These are phyloP conservation scores for Sarocladiaceae sp. DNA, from an alignment of 2,329 filamentous ascomycete genomes.

Conservation along the genomic window DNA sequence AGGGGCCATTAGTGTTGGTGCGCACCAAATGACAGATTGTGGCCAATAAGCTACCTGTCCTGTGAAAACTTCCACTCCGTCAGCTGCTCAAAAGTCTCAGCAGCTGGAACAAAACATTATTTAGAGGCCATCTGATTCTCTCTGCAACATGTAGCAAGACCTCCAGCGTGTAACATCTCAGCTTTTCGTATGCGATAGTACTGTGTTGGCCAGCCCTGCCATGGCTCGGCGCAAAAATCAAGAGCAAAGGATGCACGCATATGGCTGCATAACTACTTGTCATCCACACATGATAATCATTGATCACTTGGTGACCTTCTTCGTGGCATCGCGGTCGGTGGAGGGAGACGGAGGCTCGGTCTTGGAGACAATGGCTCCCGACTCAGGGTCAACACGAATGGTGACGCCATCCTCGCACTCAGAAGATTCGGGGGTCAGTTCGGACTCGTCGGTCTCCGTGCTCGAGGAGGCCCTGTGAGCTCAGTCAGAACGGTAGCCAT, in stretches of 20 bases:
- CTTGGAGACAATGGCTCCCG: conserved; percentile 15
- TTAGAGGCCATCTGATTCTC: background rate
- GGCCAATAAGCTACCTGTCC: conserved; percentile 3
- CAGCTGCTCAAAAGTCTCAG: background rate
- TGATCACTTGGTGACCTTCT: conserved; percentile 22
- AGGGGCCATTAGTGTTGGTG: too few relatives aligned
- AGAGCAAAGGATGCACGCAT: too few relatives aligned
- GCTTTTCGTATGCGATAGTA: background rate
- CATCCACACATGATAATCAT: background rate
- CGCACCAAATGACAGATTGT: background rate
- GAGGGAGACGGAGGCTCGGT: conserved; percentile 44
- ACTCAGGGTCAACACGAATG: conserved; percentile 46
- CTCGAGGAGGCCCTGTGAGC: conserved; percentile 30
- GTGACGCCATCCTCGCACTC: conserved; percentile 51
- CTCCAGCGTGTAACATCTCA: background rate
- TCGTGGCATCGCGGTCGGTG: conserved; percentile 34
- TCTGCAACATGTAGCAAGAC: background rate
- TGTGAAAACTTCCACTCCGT: background rate
- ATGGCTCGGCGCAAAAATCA: background rate
- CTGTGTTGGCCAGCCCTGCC: background rate
- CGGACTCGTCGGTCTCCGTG: conserved; percentile 34
- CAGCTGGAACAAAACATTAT: background rate
- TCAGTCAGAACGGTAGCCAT: background rate
- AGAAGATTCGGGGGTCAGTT: conserved; percentile 37
- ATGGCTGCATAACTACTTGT: too few relatives aligned